These are phyloP conservation scores for Diaporthe destruens DNA, from an alignment of 2,329 filamentous ascomycete species.

Conservation along the genomic window DNA sequence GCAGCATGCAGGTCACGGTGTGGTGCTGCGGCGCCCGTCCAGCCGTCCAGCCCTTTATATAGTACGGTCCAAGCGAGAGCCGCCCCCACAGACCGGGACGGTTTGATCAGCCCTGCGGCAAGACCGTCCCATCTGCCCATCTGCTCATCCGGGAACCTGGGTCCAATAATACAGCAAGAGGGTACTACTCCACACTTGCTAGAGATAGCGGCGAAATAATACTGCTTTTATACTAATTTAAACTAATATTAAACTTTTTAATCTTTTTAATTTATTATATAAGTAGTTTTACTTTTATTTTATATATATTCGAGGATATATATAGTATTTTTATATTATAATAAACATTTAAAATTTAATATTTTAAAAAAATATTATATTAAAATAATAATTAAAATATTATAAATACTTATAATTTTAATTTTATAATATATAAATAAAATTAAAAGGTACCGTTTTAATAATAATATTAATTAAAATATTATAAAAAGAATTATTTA, in stretches of 20 bases:
- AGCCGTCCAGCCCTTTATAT: no score
- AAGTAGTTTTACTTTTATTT: no score
- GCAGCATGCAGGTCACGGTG: not conserved
- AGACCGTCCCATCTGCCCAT: constrained; percentile 22
- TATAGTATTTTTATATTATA: no score
- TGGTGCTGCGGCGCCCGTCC: constrained; percentile 9
- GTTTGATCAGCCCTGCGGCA: constrained; percentile 34
- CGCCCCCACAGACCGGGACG: constrained; percentile 28
- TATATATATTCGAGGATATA: no score
- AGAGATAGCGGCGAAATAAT: constrained; percentile 1
- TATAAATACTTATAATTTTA: no score
- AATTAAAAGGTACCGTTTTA: no score
- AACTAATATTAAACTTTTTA: not conserved
- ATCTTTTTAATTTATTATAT: not conserved
- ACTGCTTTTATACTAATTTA: not conserved
- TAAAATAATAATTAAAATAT: no score
- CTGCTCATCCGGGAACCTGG: not conserved
- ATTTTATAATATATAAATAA: no score
- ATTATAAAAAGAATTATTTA: no score
- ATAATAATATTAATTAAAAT: no score
- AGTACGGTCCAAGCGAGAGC: constrained; percentile 1
- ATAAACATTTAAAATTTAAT: no score
- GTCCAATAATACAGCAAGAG: not conserved
- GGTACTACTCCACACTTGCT: constrained; percentile 13
- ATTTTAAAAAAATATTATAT: no score